These are phyloP conservation scores for Saccharum spontaneum DNA, from an alignment of 176 grass and related monocot genomes.

Conservation along the genomic window DNA sequence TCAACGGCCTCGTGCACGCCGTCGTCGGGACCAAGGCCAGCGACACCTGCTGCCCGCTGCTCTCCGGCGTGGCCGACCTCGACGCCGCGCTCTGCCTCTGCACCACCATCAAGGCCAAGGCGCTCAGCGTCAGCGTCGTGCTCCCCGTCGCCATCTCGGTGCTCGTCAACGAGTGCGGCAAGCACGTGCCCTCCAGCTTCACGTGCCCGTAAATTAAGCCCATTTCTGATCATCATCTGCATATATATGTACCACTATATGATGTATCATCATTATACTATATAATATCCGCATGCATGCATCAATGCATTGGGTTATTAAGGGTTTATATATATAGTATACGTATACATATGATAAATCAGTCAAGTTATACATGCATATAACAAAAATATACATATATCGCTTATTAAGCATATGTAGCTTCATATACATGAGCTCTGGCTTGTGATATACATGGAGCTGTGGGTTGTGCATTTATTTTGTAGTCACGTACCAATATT, in stretches of 20 bases:
- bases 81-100: slow-evolving; percentile 92
- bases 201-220: slow-evolving; percentile 46
- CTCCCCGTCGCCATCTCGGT: slow-evolving; percentile 74
- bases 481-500: slow-evolving; percentile 26
- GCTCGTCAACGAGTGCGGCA: slow-evolving; percentile 78
- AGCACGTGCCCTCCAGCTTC: slow-evolving; percentile 69
- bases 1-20: slow-evolving; percentile 55
- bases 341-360: background rate
- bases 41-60: slow-evolving; percentile 67
- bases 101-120: slow-evolving; percentile 76
- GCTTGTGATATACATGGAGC: background rate
- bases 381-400: background rate
- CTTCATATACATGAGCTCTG: background rate
- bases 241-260: background rate
- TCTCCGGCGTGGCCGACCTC: slow-evolving; percentile 63
- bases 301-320: slow-evolving; percentile 3
- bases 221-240: background rate
- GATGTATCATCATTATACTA: background rate
- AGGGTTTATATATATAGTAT: background rate
- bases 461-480: background rate
- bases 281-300: slow-evolving; percentile 1
- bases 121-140: slow-evolving; percentile 44
- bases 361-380: background rate
- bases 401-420: background rate
- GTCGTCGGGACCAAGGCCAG: slow-evolving; percentile 39